These are phyloP conservation scores for Gracilaria domingensis DNA, from an alignment of 23 red algal genomes.

Conservation along the genomic window DNA sequence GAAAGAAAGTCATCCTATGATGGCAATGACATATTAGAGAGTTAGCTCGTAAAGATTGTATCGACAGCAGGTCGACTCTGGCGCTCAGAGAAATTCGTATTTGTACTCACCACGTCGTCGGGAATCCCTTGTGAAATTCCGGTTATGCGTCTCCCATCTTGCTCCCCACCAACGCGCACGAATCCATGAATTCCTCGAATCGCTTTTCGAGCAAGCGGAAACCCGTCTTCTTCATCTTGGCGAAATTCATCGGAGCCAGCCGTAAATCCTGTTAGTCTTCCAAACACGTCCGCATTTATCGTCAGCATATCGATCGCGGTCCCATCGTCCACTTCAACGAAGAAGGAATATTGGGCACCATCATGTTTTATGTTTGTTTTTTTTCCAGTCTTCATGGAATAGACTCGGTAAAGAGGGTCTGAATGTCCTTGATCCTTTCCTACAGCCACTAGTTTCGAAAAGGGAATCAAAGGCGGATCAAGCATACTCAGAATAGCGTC, in stretches of 20 bases:
- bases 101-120: slow-evolving; percentile 3
- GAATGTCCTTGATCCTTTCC: neutral
- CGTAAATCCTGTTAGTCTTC: neutral
- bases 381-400: slow-evolving; percentile 14
- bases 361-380: neutral
- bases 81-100: neutral
- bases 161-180: neutral
- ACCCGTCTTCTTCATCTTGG: neutral
- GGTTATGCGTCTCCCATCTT: neutral
- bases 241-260: neutral
- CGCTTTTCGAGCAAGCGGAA: neutral
- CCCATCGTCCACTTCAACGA: slow-evolving; percentile 58
- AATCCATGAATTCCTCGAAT: slow-evolving; percentile 58
- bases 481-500: slow-evolving; percentile 13
- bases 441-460: neutral
- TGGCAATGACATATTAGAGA: neutral
- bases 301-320: slow-evolving; percentile 23
- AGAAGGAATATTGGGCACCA: neutral
- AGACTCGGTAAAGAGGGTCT: neutral
- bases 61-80: neutral
- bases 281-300: neutral
- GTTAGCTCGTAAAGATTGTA: neutral
- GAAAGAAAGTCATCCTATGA: slow-evolving; percentile 20
- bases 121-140: neutral
- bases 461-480: slow-evolving; percentile 4